Base-by-base conservation (phyloP, 305 asterid species). In the Fraxinus floribunda region DNA sequence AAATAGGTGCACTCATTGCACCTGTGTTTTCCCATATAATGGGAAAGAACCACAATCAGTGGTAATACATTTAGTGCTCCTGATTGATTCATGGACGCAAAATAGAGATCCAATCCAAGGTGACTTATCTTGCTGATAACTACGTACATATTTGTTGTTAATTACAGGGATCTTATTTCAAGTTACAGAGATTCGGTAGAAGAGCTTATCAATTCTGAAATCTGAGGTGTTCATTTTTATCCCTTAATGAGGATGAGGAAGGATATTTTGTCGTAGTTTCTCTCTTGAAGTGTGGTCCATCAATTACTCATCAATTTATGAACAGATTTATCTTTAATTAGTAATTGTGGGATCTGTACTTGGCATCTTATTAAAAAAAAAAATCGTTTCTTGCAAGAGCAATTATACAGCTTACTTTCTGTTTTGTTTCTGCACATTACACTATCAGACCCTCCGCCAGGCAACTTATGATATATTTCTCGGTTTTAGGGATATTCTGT, bases 101-200 rank as follows among this genome's bases (percentile, higher is more conserved):
- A 26, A 55, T 32, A 36, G 35, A 55, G 55, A 30, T 44, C 16
- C 39, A 49, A 82, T 68, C 62, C 29, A 68, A 60, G 5, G 29
- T 7, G 68, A 73, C 57, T 36, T 62, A 26, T 57, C 73, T 57
- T 30, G 64, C 39, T 82, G 76, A 75, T 26, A 20, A 78, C 68
- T 32, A 11, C 32, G 20, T 83, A 77, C 79, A 74, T 75, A 38
- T 35, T 52, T 85, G 75, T 41, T 80, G 76, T 77, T 76, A 62
- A 80, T 89, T 86, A 44, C 95, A 95, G 99, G 93, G 94, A 93
- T 84, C 91, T 90, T 79, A 88, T 93, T 38, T 88, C 95, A 16
- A 92, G 75, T 83, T 94, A 90, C 79, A 87, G 86, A 88, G 90
- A 75, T 60, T 90, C 93, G 7, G 93, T 95, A 41, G 97, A 92